phyloP scores from a whole-genome alignment of 495 filamentous ascomycete genomes.

The Sordaria brevicollis region DNA sequence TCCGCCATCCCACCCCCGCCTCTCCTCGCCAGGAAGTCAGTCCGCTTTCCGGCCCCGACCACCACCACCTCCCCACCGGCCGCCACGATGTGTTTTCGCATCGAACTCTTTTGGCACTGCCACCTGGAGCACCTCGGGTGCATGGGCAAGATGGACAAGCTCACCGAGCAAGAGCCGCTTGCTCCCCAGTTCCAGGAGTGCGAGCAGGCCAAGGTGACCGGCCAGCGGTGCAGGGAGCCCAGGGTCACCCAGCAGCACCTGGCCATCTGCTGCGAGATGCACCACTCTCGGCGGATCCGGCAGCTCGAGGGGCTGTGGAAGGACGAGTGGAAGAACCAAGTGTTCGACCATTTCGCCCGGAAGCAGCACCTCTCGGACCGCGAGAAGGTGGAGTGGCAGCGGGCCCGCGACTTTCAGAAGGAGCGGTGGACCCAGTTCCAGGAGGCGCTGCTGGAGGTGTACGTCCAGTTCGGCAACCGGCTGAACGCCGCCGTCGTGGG shows the following conservation, averaged over 20 bases:
- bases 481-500: not conserved
- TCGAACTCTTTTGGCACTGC: not conserved
- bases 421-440: not conserved
- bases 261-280: not conserved
- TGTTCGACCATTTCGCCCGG: not conserved
- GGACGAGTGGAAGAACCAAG: not conserved
- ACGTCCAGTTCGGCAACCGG: not conserved
- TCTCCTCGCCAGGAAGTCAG: not conserved
- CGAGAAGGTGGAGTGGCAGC: not conserved
- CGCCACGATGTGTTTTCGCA: not conserved
- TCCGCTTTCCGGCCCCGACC: not conserved
- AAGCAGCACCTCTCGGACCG: not conserved
- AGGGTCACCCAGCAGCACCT: not conserved
- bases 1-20: not conserved
- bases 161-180: not conserved
- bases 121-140: not conserved
- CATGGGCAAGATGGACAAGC: not conserved
- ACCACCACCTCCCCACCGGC: not conserved
- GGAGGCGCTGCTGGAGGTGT: not conserved
- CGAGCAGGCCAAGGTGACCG: not conserved
- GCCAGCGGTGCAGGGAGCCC: not conserved
- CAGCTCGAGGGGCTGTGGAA: not conserved
- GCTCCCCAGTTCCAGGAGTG: not conserved
- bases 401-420: not conserved
- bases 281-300: not conserved